phyloP scores from a whole-genome alignment of 805 yeast genomes.

The Pichia deserticola region DNA sequence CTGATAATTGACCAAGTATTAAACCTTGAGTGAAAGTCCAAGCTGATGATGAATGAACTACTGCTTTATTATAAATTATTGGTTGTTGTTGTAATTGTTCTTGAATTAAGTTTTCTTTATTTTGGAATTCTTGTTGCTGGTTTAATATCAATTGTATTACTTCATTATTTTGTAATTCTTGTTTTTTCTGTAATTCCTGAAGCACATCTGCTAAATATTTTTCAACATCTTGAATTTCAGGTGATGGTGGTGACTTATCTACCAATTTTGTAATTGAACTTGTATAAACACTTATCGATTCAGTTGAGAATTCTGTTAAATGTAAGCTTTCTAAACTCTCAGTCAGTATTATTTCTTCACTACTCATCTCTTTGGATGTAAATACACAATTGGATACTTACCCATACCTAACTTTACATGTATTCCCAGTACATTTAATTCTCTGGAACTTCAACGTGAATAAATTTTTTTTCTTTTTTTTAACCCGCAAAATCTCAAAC shows the following conservation, averaged over 20 bases:
- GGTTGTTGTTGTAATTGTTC: neutral
- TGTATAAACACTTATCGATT: neutral
- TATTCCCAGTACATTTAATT: too few species aligned
- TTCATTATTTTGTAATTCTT: slow-evolving; percentile 10
- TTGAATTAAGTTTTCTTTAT: neutral
- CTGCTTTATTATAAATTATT: slow-evolving; percentile 3
- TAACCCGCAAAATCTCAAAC: too few species aligned
- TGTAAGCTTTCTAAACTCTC: neutral
- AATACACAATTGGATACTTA: too few species aligned
- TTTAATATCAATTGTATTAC: slow-evolving; percentile 6
- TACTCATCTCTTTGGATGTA: neutral
- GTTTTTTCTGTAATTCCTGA: slow-evolving; percentile 15
- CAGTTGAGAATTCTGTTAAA: too few species aligned
- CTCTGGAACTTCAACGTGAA: too few species aligned
- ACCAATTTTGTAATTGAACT: neutral
- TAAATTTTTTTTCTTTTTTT: too few species aligned
- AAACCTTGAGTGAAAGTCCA: slow-evolving; percentile 80
- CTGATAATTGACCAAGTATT: slow-evolving; percentile 66
- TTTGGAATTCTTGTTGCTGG: slow-evolving; percentile 5
- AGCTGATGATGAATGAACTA: slow-evolving; percentile 8
- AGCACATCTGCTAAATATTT: slow-evolving; percentile 4
- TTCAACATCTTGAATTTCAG: slow-evolving; percentile 4
- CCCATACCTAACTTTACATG: too few species aligned
- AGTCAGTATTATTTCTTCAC: neutral
- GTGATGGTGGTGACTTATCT: neutral